A percentile compares a stretch with the other conserved stretches of the same genome.
These are phyloP conservation scores for Hsuehochloa calcarea DNA, from an alignment of 176 grass and related monocot genomes.

Conservation along the genomic window DNA sequence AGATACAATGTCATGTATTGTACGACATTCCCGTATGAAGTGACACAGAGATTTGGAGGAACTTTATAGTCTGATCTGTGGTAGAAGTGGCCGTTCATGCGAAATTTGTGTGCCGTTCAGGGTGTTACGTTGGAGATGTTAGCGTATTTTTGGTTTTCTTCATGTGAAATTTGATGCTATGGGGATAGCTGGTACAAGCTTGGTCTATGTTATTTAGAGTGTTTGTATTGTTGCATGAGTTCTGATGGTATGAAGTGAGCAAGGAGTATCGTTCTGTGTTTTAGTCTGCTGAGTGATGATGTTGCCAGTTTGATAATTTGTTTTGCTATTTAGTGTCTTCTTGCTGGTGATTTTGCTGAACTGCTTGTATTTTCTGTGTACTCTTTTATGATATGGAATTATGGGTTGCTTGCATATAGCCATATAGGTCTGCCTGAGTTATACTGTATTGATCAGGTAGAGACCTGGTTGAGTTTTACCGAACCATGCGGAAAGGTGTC, in stretches of 20 bases:
- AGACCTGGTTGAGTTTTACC: neutral
- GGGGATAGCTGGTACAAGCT: neutral
- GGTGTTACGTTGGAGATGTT: neutral
- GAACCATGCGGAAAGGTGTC: neutral
- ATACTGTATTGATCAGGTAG: neutral
- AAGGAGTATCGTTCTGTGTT: neutral
- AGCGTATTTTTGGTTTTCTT: neutral
- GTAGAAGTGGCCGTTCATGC: neutral
- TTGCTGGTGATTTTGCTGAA: neutral
- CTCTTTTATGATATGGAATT: slow-evolving; percentile 5
- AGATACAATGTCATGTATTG: neutral
- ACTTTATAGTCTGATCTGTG: slow-evolving; percentile 1
- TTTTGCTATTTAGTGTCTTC: slow-evolving; percentile 8
- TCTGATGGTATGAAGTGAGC: neutral
- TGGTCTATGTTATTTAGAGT: neutral
- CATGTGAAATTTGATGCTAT: neutral
- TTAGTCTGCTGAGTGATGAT: neutral
- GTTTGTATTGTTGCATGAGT: neutral
- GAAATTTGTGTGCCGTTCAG: neutral
- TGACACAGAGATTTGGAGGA: neutral
- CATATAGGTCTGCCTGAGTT: neutral
- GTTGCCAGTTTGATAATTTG: neutral
- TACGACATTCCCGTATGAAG: neutral
- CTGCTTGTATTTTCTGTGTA: neutral
- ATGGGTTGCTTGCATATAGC: neutral